Evolutionary conservation across 441 rosid genomes (phyloP).

Genomic region (Populus hybrid): DNA sequence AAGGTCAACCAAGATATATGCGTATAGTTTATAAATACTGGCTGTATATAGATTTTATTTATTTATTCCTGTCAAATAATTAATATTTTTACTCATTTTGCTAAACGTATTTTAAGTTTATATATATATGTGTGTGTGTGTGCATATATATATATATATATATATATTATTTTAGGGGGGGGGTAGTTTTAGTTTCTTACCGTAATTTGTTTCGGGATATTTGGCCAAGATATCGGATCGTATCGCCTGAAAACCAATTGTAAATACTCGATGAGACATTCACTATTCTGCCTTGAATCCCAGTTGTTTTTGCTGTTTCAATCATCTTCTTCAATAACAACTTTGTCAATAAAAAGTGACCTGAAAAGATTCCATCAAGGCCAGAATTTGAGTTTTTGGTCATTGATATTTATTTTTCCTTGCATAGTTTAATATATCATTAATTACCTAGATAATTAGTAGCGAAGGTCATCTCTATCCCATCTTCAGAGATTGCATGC

Average conservation of each 20-base stretch:
- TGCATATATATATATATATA: background rate
- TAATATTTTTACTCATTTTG: background rate
- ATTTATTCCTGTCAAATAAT: background rate
- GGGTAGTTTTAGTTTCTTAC: background rate
- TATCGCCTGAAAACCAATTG: slow-evolving; percentile 82
- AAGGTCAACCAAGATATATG: slow-evolving; percentile 22
- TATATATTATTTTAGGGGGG: background rate
- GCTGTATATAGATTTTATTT: background rate
- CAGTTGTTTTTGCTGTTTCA: slow-evolving; percentile 57
- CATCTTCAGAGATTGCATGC: slow-evolving; percentile 83
- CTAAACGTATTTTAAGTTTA: background rate
- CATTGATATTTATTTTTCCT: background rate
- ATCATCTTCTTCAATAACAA: slow-evolving; percentile 60
- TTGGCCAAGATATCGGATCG: slow-evolving; percentile 58
- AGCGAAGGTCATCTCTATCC: slow-evolving; percentile 91
- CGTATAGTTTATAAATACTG: background rate
- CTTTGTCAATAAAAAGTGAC: slow-evolving; percentile 80
- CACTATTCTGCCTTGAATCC: slow-evolving; percentile 77
- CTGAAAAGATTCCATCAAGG: slow-evolving; percentile 28
- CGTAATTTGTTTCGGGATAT: slow-evolving; percentile 64
- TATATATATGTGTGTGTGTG: no score
- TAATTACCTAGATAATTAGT: slow-evolving; percentile 80
- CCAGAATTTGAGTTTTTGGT: background rate
- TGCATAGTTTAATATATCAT: background rate
- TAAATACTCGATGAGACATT: slow-evolving; percentile 78